Evolutionary conservation across 495 filamentous ascomycete genomes (phyloP).

Genomic region (Aspergillus campestris): DNA sequence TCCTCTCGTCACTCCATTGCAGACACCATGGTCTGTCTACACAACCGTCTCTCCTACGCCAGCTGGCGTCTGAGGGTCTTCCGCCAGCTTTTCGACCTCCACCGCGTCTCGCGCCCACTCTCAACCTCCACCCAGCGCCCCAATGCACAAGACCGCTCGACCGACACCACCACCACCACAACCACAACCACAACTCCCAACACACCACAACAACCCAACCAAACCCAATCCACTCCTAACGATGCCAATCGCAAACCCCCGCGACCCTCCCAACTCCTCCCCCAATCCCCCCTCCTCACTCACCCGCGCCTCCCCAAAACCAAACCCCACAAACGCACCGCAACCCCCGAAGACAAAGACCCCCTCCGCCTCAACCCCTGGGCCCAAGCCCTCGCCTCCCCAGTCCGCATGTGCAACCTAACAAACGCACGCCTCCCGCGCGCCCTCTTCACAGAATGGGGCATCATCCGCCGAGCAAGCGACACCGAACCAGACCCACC

Average conservation of each 20-base stretch:
- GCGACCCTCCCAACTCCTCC: slow-evolving; percentile 30
- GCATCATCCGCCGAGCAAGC: slow-evolving; percentile 47
- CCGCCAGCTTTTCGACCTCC: slow-evolving; percentile 13
- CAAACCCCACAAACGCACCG: slow-evolving; percentile 16
- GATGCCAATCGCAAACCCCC: background rate
- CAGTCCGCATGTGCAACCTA: slow-evolving; percentile 51
- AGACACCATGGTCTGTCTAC: slow-evolving; percentile 22
- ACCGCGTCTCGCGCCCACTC: background rate
- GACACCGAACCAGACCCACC: background rate
- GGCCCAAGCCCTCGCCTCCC: slow-evolving; percentile 53
- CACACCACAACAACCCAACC: background rate
- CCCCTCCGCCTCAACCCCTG: slow-evolving; percentile 33
- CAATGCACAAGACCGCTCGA: background rate
- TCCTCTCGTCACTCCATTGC: background rate
- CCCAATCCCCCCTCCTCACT: slow-evolving; percentile 31
- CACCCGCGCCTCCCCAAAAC: slow-evolving; percentile 8
- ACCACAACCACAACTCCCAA: slow-evolving; percentile 3
- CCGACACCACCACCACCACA: background rate
- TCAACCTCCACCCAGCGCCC: background rate
- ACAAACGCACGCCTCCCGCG: slow-evolving; percentile 50
- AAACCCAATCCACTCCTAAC: background rate
- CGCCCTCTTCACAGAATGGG: slow-evolving; percentile 56
- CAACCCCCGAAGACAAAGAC: slow-evolving; percentile 36
- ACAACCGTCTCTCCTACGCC: slow-evolving; percentile 19
- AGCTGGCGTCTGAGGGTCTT: slow-evolving; percentile 30